Evolutionary conservation across 2,329 filamentous ascomycete species (phyloP).

Genomic region (Metarhizium robertsii): DNA sequence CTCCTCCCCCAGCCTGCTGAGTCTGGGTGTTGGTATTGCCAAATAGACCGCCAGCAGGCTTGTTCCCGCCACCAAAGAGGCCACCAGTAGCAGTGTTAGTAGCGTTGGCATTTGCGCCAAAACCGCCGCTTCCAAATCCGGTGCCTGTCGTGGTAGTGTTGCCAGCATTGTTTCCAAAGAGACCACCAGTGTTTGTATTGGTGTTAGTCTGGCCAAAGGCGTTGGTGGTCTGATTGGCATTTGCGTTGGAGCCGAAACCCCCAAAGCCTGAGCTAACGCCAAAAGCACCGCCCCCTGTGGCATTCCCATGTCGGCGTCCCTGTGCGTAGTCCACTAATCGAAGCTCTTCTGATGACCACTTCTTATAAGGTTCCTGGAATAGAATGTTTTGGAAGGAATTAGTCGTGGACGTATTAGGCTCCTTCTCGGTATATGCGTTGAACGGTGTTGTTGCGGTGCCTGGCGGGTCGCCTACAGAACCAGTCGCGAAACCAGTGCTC

Average conservation of each 20-base stretch:
- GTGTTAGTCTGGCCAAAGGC: slow-evolving; percentile 36
- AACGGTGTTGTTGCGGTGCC: slow-evolving; percentile 67
- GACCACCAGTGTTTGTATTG: slow-evolving; percentile 23
- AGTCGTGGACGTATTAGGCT: slow-evolving; percentile 41
- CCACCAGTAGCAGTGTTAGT: slow-evolving; percentile 21
- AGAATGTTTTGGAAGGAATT: slow-evolving; percentile 71
- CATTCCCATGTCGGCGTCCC: slow-evolving; percentile 75
- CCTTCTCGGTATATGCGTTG: slow-evolving; percentile 63
- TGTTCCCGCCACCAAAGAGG: slow-evolving; percentile 27
- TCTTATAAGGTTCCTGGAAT: slow-evolving; percentile 73
- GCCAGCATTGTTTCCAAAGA: slow-evolving; percentile 25
- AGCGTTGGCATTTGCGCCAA: slow-evolving; percentile 26
- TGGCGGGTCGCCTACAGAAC: slow-evolving; percentile 43
- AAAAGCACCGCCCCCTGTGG: slow-evolving; percentile 76
- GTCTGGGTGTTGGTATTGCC: slow-evolving; percentile 14
- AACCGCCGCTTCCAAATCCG: slow-evolving; percentile 24
- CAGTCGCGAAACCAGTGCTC: slow-evolving; percentile 39
- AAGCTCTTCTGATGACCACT: slow-evolving; percentile 83
- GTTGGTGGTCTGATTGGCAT: slow-evolving; percentile 18
- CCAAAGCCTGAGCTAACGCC: slow-evolving; percentile 50
- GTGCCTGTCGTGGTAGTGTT: slow-evolving; percentile 20
- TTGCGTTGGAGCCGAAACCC: slow-evolving; percentile 35
- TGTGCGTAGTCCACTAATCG: slow-evolving; percentile 81
- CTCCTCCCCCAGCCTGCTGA: slow-evolving; percentile 10
- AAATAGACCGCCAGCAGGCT: slow-evolving; percentile 16